Conservation (phyloP, 495 filamentous ascomycete genomes). For the Bombardia bombarda region DNA sequence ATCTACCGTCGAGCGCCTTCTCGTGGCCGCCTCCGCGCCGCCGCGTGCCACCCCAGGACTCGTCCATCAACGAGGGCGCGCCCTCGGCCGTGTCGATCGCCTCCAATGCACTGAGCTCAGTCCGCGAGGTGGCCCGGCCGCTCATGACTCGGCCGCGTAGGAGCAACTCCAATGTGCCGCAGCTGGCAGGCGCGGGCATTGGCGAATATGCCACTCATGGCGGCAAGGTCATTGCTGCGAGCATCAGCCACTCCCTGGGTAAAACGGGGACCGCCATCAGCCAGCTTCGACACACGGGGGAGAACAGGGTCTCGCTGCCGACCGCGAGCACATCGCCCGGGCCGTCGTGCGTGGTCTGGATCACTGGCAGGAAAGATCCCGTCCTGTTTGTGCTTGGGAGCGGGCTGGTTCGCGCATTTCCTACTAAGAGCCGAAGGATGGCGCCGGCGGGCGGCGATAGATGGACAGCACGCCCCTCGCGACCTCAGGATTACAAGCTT, state of each 20-base stretch:
- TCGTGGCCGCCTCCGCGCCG: constrained; percentile 84
- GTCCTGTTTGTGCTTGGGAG: constrained; percentile 51
- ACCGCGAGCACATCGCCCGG: constrained; percentile 35
- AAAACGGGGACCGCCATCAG: constrained; percentile 71
- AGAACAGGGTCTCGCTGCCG: constrained; percentile 74
- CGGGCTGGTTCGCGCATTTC: constrained; percentile 58
- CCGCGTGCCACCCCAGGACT: constrained; percentile 35
- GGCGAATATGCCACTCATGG: constrained; percentile 63
- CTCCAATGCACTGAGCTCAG: constrained; percentile 57
- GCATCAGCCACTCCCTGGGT: constrained; percentile 75
- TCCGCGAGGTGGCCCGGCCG: constrained; percentile 47
- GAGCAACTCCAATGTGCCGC: constrained; percentile 34
- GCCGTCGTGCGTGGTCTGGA: constrained; percentile 48
- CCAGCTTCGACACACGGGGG: constrained; percentile 72
- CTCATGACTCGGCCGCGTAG: constrained; percentile 42
- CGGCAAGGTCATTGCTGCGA: constrained; percentile 72
- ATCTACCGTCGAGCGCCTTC: constrained; percentile 74
- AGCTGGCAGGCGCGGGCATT: constrained; percentile 46
- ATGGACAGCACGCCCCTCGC: constrained; percentile 35
- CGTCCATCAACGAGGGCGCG: constrained; percentile 27
- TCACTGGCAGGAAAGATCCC: constrained; percentile 44
- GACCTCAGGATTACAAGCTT: constrained; percentile 58
- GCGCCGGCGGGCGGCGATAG: constrained; percentile 29
- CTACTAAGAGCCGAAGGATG: constrained; percentile 46
- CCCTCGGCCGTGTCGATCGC: constrained; percentile 46